These are phyloP conservation scores for Solanum commersonii DNA, from an alignment of 257 asterid species.

Conservation along the genomic window DNA sequence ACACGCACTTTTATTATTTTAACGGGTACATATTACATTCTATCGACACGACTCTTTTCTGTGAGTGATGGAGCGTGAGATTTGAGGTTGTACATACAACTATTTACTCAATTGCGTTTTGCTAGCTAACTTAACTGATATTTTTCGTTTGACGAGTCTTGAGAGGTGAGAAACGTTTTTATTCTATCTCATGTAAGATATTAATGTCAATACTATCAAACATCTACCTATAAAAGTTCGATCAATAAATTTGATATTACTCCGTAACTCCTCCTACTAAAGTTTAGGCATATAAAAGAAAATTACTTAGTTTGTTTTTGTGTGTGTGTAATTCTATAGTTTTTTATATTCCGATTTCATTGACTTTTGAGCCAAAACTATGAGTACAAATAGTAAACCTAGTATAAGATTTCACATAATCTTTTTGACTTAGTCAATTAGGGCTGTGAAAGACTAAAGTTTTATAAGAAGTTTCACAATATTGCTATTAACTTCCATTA, in stretches of 20 bases:
- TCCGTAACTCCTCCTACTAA: not conserved
- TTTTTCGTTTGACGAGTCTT: not conserved
- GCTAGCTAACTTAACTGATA: not conserved
- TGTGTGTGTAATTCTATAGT: not conserved
- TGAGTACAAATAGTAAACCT: not conserved
- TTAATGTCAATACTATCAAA: not conserved
- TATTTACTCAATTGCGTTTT: not conserved
- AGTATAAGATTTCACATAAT: not conserved
- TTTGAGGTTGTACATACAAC: not conserved
- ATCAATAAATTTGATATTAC: not conserved
- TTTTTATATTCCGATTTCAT: not conserved
- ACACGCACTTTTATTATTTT: not conserved
- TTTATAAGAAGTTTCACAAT: not conserved
- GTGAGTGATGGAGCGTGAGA: not conserved
- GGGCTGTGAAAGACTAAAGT: not conserved
- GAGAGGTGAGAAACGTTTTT: not conserved
- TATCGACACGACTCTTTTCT: not conserved
- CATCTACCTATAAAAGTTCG: not conserved
- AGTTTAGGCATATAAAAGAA: not conserved
- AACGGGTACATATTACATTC: rapidly evolving
- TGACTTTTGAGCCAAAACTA: not conserved
- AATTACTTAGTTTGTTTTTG: not conserved
- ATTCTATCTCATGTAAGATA: not conserved
- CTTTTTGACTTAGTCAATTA: not conserved
- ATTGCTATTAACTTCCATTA: not conserved